A percentile compares a stretch with the other conserved stretches of the same genome.
Evolutionary conservation across 345 rosid genomes (phyloP).

Genomic region (Excoecaria agallocha): DNA sequence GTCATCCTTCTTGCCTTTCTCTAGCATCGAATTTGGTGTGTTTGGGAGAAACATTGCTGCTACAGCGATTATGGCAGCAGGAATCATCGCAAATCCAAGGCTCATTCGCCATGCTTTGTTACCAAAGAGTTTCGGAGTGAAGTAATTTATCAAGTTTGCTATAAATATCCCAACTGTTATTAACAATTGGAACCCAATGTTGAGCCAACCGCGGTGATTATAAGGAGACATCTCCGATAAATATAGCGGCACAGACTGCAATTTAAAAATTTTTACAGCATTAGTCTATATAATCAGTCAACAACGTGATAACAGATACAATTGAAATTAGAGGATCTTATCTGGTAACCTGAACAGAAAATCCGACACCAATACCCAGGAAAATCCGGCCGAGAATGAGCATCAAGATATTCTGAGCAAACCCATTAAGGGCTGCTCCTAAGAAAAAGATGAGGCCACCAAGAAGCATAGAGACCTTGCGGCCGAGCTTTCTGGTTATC

Average conservation of each 20-base stretch:
- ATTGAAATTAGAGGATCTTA: neutral
- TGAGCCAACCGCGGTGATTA: too few species aligned
- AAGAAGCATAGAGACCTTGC: neutral
- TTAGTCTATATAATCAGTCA: too few species aligned
- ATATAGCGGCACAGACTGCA: constrained; percentile 56
- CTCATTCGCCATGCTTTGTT: neutral
- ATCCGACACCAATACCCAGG: neutral
- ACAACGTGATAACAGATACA: constrained; percentile 1
- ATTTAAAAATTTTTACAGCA: constrained; percentile 70
- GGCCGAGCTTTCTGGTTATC: neutral
- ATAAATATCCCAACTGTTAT: too few species aligned
- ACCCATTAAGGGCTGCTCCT: neutral
- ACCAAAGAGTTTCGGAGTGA: constrained; percentile 11
- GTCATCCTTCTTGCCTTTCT: constrained; percentile 1
- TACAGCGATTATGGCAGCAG: neutral
- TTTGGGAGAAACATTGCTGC: neutral
- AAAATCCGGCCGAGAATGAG: neutral
- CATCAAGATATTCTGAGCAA: neutral
- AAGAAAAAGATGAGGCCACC: neutral
- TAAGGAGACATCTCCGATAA: constrained; percentile 50
- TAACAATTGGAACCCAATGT: too few species aligned
- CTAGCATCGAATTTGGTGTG: constrained; percentile 16
- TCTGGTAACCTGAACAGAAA: neutral
- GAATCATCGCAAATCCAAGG: neutral
- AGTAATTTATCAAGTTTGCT: constrained; percentile 43